These are phyloP conservation scores for Hyaloscypha hepaticicola DNA, from an alignment of 495 filamentous ascomycete species.

Conservation along the genomic window DNA sequence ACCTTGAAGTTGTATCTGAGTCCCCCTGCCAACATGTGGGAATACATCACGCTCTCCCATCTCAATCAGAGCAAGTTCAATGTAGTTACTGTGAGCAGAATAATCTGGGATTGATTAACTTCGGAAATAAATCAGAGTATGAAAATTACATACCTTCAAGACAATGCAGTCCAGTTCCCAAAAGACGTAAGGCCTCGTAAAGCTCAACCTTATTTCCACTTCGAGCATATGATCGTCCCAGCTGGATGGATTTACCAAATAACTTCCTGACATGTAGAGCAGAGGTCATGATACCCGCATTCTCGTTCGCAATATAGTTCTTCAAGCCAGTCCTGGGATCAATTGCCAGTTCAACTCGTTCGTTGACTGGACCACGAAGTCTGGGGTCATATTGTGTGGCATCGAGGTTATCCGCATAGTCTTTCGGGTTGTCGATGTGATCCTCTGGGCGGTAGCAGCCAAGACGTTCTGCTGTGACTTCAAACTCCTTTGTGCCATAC, in stretches of 20 bases:
- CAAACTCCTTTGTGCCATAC: slow-evolving; percentile 95
- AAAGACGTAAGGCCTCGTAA: slow-evolving; percentile 77
- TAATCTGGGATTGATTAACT: slow-evolving; percentile 77
- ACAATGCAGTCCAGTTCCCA: slow-evolving; percentile 86
- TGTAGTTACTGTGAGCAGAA: slow-evolving; percentile 89
- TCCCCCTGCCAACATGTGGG: slow-evolving; percentile 76
- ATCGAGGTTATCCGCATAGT: slow-evolving; percentile 59
- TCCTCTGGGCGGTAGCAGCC: slow-evolving; percentile 95
- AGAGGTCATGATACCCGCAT: slow-evolving; percentile 69
- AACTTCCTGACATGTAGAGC: slow-evolving; percentile 70
- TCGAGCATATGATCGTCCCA: slow-evolving; percentile 67
- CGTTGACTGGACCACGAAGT: slow-evolving; percentile 79
- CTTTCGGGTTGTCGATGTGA: slow-evolving; percentile 59
- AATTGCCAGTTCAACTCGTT: slow-evolving; percentile 72
- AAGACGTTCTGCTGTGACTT: slow-evolving; percentile 87
- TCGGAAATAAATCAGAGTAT: slow-evolving; percentile 69
- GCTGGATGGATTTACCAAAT: slow-evolving; percentile 67
- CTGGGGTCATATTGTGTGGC: slow-evolving; percentile 76
- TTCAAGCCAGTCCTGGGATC: slow-evolving; percentile 81
- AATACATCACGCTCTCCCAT: slow-evolving; percentile 77
- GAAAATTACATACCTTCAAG: slow-evolving; percentile 58
- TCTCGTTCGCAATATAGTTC: slow-evolving; percentile 86
- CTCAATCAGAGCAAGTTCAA: slow-evolving; percentile 80
- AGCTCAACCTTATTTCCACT: slow-evolving; percentile 67
- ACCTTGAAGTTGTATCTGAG: slow-evolving; percentile 64